These are phyloP conservation scores for Kwoniella dendrophila DNA, from an alignment of 768 basidiomycete genomes.

Conservation along the genomic window DNA sequence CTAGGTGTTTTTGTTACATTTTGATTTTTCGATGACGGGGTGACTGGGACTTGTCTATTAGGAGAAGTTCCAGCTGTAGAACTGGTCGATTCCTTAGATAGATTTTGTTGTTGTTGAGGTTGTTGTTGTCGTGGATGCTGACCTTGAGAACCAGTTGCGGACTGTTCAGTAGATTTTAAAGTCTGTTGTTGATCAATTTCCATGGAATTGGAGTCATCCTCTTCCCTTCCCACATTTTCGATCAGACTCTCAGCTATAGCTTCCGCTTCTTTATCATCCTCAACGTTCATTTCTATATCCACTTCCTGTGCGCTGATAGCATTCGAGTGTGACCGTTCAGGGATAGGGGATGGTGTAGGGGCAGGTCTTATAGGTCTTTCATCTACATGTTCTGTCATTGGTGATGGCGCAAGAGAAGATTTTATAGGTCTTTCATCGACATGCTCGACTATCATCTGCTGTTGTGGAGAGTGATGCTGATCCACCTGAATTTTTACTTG, in stretches of 20 bases:
- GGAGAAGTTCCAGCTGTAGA: conserved; percentile 6
- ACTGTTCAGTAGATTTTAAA: neutral
- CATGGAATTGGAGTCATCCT: neutral
- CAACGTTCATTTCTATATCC: neutral
- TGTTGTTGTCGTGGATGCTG: neutral
- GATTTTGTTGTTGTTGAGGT: neutral
- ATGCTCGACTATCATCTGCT: conserved; percentile 10
- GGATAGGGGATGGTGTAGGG: neutral
- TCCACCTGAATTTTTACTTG: too few relatives aligned
- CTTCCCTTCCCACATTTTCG: neutral
- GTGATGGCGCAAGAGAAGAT: conserved; percentile 11
- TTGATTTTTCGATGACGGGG: conserved; percentile 8
- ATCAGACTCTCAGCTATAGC: neutral
- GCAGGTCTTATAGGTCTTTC: conserved; percentile 23
- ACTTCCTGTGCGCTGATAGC: neutral
- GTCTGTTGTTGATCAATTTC: conserved; percentile 1
- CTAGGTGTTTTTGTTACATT: conserved; percentile 21
- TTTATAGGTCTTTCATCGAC: conserved; percentile 20
- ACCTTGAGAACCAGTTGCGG: neutral
- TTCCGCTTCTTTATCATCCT: neutral
- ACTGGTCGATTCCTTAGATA: neutral
- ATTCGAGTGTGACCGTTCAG: neutral
- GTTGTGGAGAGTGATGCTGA: too few relatives aligned
- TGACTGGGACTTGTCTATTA: conserved; percentile 3
- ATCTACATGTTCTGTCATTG: conserved; percentile 10